Evolutionary conservation across 176 grass and related monocot genomes (phyloP).

Genomic region (Oryza punctata): DNA sequence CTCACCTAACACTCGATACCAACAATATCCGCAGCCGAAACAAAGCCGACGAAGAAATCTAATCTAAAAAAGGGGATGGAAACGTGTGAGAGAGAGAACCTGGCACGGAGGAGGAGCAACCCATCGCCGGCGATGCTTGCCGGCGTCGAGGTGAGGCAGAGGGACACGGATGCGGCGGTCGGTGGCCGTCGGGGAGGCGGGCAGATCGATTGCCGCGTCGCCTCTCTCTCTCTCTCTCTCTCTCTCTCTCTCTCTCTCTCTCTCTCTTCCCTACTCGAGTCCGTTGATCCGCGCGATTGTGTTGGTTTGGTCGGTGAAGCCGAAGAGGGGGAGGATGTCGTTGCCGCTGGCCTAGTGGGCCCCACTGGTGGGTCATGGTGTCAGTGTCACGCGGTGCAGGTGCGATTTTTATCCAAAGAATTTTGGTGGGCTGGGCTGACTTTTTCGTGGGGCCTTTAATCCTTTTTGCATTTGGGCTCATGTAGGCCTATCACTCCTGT

Average conservation of each 20-base stretch:
- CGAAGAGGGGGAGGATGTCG: background rate
- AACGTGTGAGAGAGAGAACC: conserved; percentile 21
- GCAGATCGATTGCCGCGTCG: conserved; percentile 20
- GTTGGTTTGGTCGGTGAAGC: conserved; percentile 28
- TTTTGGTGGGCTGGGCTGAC: background rate
- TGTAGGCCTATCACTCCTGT: background rate
- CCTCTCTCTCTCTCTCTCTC: background rate
- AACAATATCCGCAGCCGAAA: background rate
- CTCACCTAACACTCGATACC: background rate
- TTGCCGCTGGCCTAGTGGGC: background rate
- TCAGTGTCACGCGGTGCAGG: background rate
- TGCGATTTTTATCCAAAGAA: background rate
- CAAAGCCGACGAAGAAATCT: background rate
- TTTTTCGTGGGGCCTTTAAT: background rate
- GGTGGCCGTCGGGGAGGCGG: background rate
- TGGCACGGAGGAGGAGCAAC: conserved; percentile 80
- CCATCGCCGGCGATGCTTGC: conserved; percentile 41
- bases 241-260: background rate
- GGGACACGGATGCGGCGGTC: background rate
- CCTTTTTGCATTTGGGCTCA: background rate
- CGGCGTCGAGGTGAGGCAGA: background rate
- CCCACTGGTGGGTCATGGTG: background rate
- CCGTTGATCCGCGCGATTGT: conserved; percentile 13
- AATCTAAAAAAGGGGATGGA: background rate
- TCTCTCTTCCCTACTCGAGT: background rate